phyloP scores from a whole-genome alignment of 2,329 filamentous ascomycete species.

The Ceratocystis colombiana region DNA sequence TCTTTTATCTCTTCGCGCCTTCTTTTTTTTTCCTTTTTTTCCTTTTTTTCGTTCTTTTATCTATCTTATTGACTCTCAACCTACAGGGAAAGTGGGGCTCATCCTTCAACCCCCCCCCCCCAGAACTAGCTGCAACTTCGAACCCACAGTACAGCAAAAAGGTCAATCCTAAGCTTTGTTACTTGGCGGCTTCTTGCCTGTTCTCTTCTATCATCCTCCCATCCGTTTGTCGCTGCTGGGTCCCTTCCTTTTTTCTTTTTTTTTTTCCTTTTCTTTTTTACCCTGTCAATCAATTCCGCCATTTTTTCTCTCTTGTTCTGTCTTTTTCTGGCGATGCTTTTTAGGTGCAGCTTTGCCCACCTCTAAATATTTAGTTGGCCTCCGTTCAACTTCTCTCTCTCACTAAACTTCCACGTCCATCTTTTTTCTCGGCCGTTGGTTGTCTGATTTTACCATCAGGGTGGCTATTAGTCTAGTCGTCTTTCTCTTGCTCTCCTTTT shows the following conservation, averaged over 20 bases:
- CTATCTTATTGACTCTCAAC: background rate
- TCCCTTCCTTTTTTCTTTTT: conserved; percentile 2
- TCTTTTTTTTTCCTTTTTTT: background rate
- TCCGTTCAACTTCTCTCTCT: conserved; percentile 12
- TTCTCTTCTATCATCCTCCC: background rate
- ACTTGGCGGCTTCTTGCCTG: conserved; percentile 2
- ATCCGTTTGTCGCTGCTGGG: conserved; percentile 5
- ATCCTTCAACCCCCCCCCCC: conserved; percentile 6
- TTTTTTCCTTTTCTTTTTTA: background rate
- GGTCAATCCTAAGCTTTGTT: conserved; percentile 7
- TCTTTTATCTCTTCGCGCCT: background rate
- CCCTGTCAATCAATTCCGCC: conserved; percentile 5
- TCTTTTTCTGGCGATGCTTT: conserved; percentile 16
- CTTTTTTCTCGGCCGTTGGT: conserved; percentile 1
- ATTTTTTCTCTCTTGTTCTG: background rate
- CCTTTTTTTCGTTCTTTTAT: background rate
- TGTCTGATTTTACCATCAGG: background rate
- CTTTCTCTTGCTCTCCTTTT: background rate
- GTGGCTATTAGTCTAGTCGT: background rate
- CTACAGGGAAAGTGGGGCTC: conserved; percentile 10
- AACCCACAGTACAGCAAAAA: conserved; percentile 2
- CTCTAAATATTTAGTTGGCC: conserved; percentile 16
- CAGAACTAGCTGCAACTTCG: conserved; percentile 7
- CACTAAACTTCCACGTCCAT: background rate
- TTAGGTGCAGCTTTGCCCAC: conserved; percentile 23